These are phyloP conservation scores for Cardamine chenopodiifolia DNA, from an alignment of 345 rosid genomes.

Conservation along the genomic window DNA sequence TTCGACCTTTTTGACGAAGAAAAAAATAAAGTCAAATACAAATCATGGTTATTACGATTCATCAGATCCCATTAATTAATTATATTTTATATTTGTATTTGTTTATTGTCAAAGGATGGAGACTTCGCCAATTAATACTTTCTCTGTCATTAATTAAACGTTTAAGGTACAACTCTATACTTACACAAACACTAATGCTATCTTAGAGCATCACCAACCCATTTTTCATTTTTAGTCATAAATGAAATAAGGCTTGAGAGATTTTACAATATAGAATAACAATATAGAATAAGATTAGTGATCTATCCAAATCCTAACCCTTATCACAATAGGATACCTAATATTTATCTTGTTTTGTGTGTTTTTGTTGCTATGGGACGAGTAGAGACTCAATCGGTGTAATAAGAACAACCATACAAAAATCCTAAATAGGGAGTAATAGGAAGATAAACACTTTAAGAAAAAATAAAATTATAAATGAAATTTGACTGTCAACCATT, in stretches of 20 bases:
- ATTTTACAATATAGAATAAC: too few species aligned
- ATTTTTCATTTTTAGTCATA: too few species aligned
- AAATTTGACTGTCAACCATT: constrained; percentile 12
- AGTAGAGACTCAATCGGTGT: constrained; percentile 2
- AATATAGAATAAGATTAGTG: too few species aligned
- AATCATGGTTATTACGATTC: constrained; percentile 26
- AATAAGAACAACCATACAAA: neutral
- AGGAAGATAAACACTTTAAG: too few species aligned
- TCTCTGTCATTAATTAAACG: too few species aligned
- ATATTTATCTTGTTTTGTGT: neutral
- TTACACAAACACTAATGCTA: too few species aligned
- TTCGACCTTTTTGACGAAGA: constrained; percentile 20
- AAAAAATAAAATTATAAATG: neutral
- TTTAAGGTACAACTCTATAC: too few species aligned
- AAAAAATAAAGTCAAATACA: constrained; percentile 12
- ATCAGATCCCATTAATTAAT: constrained; percentile 5
- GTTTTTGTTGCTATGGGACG: neutral
- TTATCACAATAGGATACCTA: neutral
- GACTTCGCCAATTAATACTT: too few species aligned
- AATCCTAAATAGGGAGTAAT: neutral
- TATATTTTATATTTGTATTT: neutral
- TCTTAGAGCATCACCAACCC: too few species aligned
- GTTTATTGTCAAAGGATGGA: neutral
- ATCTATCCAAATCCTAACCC: too few species aligned
- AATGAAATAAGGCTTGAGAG: too few species aligned